Evolutionary conservation across 148 eudicot genomes (phyloP).

Genomic region (Hydrangea macrophylla): DNA sequence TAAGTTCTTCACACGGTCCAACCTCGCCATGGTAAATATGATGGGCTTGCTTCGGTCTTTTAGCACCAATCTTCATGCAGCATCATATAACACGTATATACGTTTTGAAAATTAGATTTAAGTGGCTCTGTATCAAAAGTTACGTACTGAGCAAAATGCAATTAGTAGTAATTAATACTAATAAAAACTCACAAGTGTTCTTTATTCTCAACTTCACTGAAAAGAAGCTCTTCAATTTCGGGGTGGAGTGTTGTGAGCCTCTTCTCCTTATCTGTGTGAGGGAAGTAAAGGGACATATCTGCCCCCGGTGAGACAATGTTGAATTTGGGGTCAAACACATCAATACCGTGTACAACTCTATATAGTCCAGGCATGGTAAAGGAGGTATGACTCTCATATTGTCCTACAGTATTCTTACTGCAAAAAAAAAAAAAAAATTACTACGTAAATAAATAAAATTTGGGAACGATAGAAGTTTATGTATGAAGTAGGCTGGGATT

Average conservation of each 20-base stretch:
- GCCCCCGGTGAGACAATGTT: slow-evolving; percentile 98
- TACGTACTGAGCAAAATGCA: neutral
- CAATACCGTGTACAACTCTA: slow-evolving; percentile 95
- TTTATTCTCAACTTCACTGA: slow-evolving; percentile 64
- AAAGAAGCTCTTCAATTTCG: slow-evolving; percentile 87
- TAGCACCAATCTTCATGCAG: slow-evolving; percentile 53
- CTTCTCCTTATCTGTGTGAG: slow-evolving; percentile 67
- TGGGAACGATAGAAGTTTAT: neutral
- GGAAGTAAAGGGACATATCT: slow-evolving; percentile 78
- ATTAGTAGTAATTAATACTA: neutral
- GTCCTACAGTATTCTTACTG: slow-evolving; percentile 98
- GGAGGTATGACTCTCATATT: slow-evolving; percentile 84
- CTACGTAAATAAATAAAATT: too few species aligned
- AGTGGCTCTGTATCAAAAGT: neutral
- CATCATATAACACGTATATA: neutral
- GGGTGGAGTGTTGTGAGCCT: slow-evolving; percentile 81
- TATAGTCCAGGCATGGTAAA: slow-evolving; percentile 94
- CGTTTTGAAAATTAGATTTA: too few species aligned
- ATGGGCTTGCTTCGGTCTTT: slow-evolving; percentile 89
- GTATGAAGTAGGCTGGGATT: neutral
- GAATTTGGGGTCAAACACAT: slow-evolving; percentile 95
- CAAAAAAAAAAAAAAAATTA: neutral
- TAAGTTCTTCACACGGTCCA: slow-evolving; percentile 89
- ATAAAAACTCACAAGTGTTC: slow-evolving; percentile 65
- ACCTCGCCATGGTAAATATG: slow-evolving; percentile 90